Conservation (phyloP, 441 rosid species). For the Breynia disticha region DNA sequence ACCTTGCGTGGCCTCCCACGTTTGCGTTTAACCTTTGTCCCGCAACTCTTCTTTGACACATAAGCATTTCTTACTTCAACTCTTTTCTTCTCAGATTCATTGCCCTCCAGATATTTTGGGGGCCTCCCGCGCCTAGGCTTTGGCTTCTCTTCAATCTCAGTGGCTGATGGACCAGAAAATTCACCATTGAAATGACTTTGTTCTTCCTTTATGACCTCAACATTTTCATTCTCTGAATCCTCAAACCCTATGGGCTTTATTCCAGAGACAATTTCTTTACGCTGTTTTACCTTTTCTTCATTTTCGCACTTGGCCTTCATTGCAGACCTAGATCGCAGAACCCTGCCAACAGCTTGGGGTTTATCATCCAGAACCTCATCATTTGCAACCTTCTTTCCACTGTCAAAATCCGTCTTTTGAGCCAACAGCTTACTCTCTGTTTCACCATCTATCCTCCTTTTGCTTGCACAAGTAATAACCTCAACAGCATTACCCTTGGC, state of each 20-base stretch:
- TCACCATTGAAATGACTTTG: conserved; percentile 2
- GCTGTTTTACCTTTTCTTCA: conserved; percentile 7
- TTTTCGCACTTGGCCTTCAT: conserved; percentile 12
- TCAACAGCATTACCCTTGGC: conserved; percentile 1
- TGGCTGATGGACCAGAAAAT: neutral
- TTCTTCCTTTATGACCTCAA: conserved; percentile 9
- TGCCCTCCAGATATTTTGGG: conserved; percentile 14
- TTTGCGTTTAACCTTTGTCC: conserved; percentile 10
- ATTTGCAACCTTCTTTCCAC: conserved; percentile 20
- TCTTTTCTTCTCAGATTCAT: conserved; percentile 10
- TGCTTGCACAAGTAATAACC: conserved; percentile 12
- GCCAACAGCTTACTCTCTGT: conserved; percentile 1
- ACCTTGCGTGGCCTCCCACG: conserved; percentile 18
- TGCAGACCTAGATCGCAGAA: conserved; percentile 40
- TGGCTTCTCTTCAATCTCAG: conserved; percentile 9
- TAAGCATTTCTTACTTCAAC: conserved; percentile 1
- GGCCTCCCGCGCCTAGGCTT: conserved; percentile 18
- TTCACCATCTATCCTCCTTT: conserved; percentile 19
- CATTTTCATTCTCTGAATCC: conserved; percentile 12
- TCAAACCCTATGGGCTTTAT: conserved; percentile 6
- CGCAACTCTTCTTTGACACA: conserved; percentile 6
- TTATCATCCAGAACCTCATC: conserved; percentile 14
- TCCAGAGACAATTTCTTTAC: conserved; percentile 2
- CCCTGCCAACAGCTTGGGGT: conserved; percentile 25
- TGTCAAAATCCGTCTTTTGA: conserved; percentile 12